A percentile compares a stretch with the other conserved stretches of the same genome.
These are phyloP conservation scores for Senna tora DNA, from an alignment of 306 rosid genomes.

Conservation along the genomic window DNA sequence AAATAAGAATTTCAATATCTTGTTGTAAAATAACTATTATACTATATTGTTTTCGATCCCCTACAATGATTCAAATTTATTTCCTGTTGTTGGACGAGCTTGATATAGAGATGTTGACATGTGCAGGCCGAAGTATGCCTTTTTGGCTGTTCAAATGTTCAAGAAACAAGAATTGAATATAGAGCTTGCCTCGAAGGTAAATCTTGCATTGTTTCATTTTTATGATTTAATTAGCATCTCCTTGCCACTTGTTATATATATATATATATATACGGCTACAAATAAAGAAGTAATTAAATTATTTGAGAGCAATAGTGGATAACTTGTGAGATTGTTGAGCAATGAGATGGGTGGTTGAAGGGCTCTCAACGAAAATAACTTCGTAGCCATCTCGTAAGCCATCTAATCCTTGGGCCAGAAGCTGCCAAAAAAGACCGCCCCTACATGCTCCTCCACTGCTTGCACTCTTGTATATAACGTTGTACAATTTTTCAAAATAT, in stretches of 20 bases:
- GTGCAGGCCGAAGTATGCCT: no score
- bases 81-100: no score
- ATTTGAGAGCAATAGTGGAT: constrained; percentile 15
- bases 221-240: neutral
- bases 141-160: no score
- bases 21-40: no score
- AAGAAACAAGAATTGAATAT: no score
- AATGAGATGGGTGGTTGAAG: constrained; percentile 40
- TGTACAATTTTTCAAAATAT: constrained; percentile 33
- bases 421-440: constrained; percentile 50
- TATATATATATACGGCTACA: no score
- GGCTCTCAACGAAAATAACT: constrained; percentile 29
- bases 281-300: neutral
- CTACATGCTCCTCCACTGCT: constrained; percentile 16
- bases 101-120: no score
- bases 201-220: neutral
- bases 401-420: constrained; percentile 38
- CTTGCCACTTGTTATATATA: neutral
- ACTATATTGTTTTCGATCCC: no score
- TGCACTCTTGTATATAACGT: constrained; percentile 17
- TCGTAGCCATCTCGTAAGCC: constrained; percentile 34
- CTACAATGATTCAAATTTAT: no score
- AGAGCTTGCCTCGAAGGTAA: no score
- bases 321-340: constrained; percentile 36
- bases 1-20: no score